Base-by-base conservation (phyloP, 129 eudicot species). In the Flaveria brownii region DNA sequence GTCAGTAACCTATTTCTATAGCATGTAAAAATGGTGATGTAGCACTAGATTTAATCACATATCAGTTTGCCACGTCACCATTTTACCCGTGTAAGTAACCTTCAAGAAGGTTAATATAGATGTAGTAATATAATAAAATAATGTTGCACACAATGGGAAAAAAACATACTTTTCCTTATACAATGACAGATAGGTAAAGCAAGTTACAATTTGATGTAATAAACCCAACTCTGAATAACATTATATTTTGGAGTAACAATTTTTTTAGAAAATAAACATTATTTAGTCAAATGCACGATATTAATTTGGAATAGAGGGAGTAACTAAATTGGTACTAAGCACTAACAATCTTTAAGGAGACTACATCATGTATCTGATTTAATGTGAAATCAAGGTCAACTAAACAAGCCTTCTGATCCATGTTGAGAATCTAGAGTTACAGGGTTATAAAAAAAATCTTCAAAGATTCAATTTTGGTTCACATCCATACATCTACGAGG, bases 161-260 rank as follows among this genome's bases (percentile, higher is more conserved):
- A 8, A n/a, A 65, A 7, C 11, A 1, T 9, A 13, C 30, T 28
- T 62, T 62, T 28, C 18, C 26, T 62, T 9, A 62, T 62, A 62
- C 43, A 62, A 59, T 62, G 20, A 62, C 43, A 28, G 30, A 62
- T 11, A 11, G 20, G 42, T 28, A 9, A 62, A 62, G 68, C 17
- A 26, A 26, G 68, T 62, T 62, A 62, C 43, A 62, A 13, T 62
- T 13, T 14, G 45, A 18, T 62, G 68, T 28, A 62, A 14, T 14
- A 62, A 6, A 62, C 43, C 11, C 68, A 62, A 28, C 28, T 62
- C 68, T 62, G 68, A 62, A 39, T 16, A 65, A 65, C 50, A 65
- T 66, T 66, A 65, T n/a, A n/a, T n/a, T 36, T 41, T n/a, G 71
- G 71, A 66, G 71, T 36, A 66, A 66, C 71, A 17, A 66, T n/a